These are phyloP conservation scores for Echeveria elegans DNA, from an alignment of 164 flowering plant species.

Conservation along the genomic window DNA sequence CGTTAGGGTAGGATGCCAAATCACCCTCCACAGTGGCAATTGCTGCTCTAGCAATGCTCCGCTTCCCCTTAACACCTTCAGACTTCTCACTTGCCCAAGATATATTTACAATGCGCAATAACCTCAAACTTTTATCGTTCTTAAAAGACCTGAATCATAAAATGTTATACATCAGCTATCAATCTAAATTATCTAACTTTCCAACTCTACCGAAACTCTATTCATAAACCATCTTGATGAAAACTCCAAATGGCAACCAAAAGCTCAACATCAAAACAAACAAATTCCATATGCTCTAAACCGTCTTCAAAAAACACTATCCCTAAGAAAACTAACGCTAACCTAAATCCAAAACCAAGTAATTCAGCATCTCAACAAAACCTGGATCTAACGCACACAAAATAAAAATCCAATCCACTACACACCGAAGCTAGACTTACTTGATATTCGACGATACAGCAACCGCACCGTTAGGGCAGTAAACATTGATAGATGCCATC, in stretches of 20 bases:
- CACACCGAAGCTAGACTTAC: background rate
- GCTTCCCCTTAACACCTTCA: constrained; percentile 16
- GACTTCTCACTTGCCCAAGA: constrained; percentile 15
- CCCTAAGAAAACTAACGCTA: background rate
- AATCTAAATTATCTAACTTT: background rate
- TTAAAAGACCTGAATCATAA: constrained; percentile 20
- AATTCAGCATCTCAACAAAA: background rate
- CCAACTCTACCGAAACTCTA: too few relatives aligned
- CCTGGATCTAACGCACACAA: background rate
- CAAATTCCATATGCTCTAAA: too few relatives aligned
- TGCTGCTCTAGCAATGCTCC: constrained; percentile 25
- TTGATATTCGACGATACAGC: background rate
- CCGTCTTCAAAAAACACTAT: too few relatives aligned
- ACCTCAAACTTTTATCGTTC: constrained; percentile 21
- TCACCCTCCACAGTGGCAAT: constrained; percentile 39
- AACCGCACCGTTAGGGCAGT: constrained; percentile 1
- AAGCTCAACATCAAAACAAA: background rate
- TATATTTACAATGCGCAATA: constrained; percentile 17
- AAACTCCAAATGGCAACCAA: background rate
- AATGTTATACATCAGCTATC: background rate
- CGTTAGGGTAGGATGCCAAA: constrained; percentile 23
- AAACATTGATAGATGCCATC: background rate
- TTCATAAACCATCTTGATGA: too few relatives aligned
- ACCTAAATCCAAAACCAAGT: background rate
- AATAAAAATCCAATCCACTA: background rate